Conservation (phyloP, 2,329 filamentous ascomycete species). For the Aplosporella prunicola region DNA sequence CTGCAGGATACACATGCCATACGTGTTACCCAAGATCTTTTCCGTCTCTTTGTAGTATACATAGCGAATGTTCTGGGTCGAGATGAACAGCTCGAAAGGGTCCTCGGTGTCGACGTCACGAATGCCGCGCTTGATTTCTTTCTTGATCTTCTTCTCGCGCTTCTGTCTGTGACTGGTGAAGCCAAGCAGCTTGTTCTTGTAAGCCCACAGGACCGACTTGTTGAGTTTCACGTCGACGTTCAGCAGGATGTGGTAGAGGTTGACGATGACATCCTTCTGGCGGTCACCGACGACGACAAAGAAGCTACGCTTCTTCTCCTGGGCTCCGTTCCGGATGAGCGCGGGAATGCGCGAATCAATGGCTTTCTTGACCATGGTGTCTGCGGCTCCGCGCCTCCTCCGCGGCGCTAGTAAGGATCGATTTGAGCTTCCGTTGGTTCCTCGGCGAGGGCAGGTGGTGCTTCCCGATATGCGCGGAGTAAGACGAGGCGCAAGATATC, state of each 20-base stretch:
- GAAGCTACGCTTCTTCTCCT: constrained; percentile 94
- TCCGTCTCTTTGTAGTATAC: constrained; percentile 99
- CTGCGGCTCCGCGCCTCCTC: constrained; percentile 6
- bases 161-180: constrained; percentile 95
- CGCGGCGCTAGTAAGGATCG: constrained; percentile 5
- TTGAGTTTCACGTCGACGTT: constrained; percentile 85
- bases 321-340: constrained; percentile 31
- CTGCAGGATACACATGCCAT: constrained; percentile 95
- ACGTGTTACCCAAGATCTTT: constrained; percentile 96
- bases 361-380: constrained; percentile 13
- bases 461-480: no score
- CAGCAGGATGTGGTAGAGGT: constrained; percentile 88
- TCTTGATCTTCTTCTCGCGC: constrained; percentile 96
- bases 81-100: constrained; percentile 94
- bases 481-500: no score
- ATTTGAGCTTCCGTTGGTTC: no score
- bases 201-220: constrained; percentile 95
- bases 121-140: constrained; percentile 90
- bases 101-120: constrained; percentile 88
- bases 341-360: constrained; percentile 31
- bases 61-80: constrained; percentile 94
- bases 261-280: constrained; percentile 92
- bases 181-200: constrained; percentile 93
- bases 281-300: constrained; percentile 93
- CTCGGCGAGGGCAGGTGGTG: no score